Base-by-base conservation (phyloP, 1,139 yeast genomes). In the Sugiyamaella pinicola region DNA sequence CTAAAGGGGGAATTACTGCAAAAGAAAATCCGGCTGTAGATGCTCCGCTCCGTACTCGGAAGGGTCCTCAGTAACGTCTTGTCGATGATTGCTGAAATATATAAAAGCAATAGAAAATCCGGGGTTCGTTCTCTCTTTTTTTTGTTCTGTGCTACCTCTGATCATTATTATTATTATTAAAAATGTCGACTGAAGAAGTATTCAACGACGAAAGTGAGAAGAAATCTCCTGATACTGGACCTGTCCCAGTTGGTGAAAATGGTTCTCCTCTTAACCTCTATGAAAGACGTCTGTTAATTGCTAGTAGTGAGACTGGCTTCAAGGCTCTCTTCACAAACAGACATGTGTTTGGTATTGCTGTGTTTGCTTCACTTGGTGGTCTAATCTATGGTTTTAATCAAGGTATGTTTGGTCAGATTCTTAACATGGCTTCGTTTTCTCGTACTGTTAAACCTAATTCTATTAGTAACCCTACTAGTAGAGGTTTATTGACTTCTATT, bases 401-500 rank as follows among this genome's bases (percentile, higher is more conserved):
- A 19, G 84, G 83, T 65, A 78, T 81, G 55, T 79, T 80, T 62
- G 74, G 80, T 26, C 82, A 83, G 69, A 75, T 81, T 58, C 65
- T 80, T 73, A 83, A 78, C 57, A 79, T 80, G 83, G 70, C 74
- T 28, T 77, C 75, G 57, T 81, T 80, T 59, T 69, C 74, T 55
- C 69, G 68, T 10, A 54, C 55, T 22, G 57, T 59, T 17, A 52
- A 55, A 53, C 55, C 45, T 19, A 47, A 54, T 38, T 51, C 58
- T 50, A 47, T 57, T 50, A 15, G 41, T 31, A 52, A 52, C 41
- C 52, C 55, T 46, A 42, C 48, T 24, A 76, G 89, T 0, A 84
- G 82, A 58, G 96, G 96, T 45, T 87, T 91, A 59, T 87, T 91
- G 64, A 91, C 98, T 0, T 86, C 96, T 21, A 93, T 96, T 15